Conservation (phyloP, 1,139 yeast species). For the Lodderomyces theae region DNA sequence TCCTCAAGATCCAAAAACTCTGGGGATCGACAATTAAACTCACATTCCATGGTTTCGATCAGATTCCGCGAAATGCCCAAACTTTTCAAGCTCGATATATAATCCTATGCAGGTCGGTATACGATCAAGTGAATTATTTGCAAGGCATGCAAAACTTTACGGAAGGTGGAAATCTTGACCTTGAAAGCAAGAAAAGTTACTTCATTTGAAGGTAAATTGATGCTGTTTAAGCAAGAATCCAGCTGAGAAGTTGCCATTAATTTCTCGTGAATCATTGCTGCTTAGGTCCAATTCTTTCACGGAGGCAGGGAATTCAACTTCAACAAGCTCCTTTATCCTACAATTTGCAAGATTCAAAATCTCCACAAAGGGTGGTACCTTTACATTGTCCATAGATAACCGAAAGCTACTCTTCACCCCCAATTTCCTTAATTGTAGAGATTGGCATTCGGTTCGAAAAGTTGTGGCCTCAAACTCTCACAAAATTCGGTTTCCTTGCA, state of each 20-base stretch:
- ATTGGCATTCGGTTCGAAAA: no score
- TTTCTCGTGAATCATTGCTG: neutral
- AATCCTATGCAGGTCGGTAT: no score
- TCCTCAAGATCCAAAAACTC: neutral
- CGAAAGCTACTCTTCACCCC: neutral
- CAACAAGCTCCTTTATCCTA: neutral
- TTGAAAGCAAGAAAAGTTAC: no score
- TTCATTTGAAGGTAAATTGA: no score
- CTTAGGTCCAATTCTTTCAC: neutral
- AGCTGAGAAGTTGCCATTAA: neutral
- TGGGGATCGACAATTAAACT: neutral
- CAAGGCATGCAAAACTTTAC: no score
- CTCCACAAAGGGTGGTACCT: neutral
- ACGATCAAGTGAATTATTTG: no score
- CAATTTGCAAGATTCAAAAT: neutral
- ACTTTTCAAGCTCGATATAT: neutral
- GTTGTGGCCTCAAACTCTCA: constrained; percentile 24
- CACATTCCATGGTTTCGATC: neutral
- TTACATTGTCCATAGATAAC: neutral
- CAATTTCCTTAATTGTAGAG: neutral
- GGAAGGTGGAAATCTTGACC: no score
- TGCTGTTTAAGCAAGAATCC: no score
- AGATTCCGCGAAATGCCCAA: neutral
- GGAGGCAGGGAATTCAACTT: neutral
- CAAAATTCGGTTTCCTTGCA: constrained; percentile 35